Percentiles rank a stretch among this genome's conserved stretches.
These are phyloP conservation scores for Sambucus nigra DNA, from an alignment of 129 eudicot species.

Conservation along the genomic window DNA sequence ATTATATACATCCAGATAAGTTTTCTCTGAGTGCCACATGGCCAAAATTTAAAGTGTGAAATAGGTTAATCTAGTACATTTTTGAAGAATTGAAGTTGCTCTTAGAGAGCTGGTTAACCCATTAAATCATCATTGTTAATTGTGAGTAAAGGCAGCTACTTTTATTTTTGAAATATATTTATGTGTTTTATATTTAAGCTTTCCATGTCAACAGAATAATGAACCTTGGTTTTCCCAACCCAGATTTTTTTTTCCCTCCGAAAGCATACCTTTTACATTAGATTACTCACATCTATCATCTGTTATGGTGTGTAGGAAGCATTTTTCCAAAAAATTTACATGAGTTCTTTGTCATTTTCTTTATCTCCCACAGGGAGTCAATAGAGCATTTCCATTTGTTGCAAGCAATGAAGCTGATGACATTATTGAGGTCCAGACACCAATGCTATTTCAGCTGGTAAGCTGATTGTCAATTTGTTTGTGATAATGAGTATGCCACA, in stretches of 20 bases:
- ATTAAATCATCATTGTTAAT: too few species aligned
- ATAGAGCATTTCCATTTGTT: slow-evolving; percentile 93
- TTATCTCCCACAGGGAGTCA: slow-evolving; percentile 57
- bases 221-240: not conserved
- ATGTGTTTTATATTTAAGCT: not conserved
- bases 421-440: slow-evolving; percentile 81
- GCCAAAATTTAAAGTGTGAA: too few species aligned
- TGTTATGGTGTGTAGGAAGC: too few species aligned
- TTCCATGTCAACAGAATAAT: not conserved
- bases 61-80: too few species aligned
- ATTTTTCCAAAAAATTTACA: not conserved
- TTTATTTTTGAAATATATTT: too few species aligned
- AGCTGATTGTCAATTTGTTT: slow-evolving; percentile 2
- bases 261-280: not conserved
- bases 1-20: too few species aligned
- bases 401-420: slow-evolving; percentile 89
- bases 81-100: too few species aligned
- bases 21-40: too few species aligned
- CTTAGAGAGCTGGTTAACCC: too few species aligned
- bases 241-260: not conserved
- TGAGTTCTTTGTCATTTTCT: slow-evolving; percentile 8
- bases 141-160: not conserved
- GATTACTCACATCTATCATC: not conserved
- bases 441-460: slow-evolving; percentile 90
- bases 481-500: not conserved